These are phyloP conservation scores for Metschnikowia lunata DNA, from an alignment of 805 yeast genomes.

Conservation along the genomic window DNA sequence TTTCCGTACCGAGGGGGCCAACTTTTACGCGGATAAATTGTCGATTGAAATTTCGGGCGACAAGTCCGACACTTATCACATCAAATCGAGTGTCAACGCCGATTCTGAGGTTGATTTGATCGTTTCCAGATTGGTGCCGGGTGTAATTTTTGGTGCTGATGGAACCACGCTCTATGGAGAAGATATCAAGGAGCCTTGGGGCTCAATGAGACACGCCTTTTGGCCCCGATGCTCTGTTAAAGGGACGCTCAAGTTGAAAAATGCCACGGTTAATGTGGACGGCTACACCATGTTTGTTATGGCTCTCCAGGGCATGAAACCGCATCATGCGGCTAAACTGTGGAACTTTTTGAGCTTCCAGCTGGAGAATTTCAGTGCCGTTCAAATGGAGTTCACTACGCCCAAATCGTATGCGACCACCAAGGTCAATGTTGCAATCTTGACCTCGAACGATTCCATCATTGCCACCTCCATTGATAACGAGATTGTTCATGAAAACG, in stretches of 20 bases:
- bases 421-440: conserved; percentile 73
- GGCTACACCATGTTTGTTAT: conserved; percentile 78
- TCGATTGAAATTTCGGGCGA: conserved; percentile 59
- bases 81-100: conserved; percentile 61
- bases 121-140: conserved; percentile 61
- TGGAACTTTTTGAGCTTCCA: conserved; percentile 95
- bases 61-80: conserved; percentile 31
- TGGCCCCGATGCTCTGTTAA: conserved; percentile 84
- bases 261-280: conserved; percentile 33
- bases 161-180: conserved; percentile 88
- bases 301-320: conserved; percentile 99
- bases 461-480: conserved; percentile 63
- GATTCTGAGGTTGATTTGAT: conserved; percentile 68
- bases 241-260: conserved; percentile 57
- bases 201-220: conserved; percentile 90
- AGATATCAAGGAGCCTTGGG: conserved; percentile 86
- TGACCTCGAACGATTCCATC: conserved; percentile 61
- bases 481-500: conserved; percentile 50
- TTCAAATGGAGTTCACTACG: conserved; percentile 93
- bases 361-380: conserved; percentile 65
- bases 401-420: conserved; percentile 86
- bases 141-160: conserved; percentile 85
- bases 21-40: conserved; percentile 74
- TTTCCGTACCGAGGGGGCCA: conserved; percentile 65
- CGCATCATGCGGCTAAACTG: conserved; percentile 95